Conservation (phyloP, 768 basidiomycete species). For the Pilatotrama ljubarskyi region DNA sequence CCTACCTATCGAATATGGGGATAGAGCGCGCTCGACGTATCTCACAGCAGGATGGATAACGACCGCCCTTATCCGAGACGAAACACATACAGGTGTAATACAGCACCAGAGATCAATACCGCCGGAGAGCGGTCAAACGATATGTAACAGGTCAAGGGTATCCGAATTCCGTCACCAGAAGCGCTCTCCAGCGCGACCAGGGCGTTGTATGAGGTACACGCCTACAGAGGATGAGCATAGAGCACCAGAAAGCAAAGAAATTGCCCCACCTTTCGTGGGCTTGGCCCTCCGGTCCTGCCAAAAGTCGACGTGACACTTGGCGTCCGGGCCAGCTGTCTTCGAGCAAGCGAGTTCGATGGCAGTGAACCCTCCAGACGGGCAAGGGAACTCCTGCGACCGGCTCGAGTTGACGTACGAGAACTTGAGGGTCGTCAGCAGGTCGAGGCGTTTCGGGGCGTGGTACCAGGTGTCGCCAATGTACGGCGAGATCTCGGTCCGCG, state of each 20-base stretch:
- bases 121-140: too few relatives aligned
- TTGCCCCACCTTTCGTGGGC: slow-evolving; percentile 9
- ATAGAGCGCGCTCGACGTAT: too few relatives aligned
- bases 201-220: neutral
- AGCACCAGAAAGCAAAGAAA: too few relatives aligned
- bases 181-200: too few relatives aligned
- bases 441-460: slow-evolving; percentile 4
- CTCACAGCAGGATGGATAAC: too few relatives aligned
- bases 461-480: neutral
- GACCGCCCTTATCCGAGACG: too few relatives aligned
- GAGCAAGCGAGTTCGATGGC: slow-evolving; percentile 17
- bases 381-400: slow-evolving; percentile 10
- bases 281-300: slow-evolving; percentile 14
- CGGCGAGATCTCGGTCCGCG: slow-evolving; percentile 8
- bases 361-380: slow-evolving; percentile 12
- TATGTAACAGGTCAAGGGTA: too few relatives aligned
- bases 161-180: neutral
- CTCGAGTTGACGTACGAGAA: neutral
- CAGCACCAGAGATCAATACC: too few relatives aligned
- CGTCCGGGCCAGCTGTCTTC: neutral
- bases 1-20: too few relatives aligned
- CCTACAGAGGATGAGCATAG: neutral
- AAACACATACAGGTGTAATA: too few relatives aligned
- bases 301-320: slow-evolving; percentile 14
- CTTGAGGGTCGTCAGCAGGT: slow-evolving; percentile 13